phyloP scores from a whole-genome alignment of 345 rosid species.

The Fremontodendron californicum region DNA sequence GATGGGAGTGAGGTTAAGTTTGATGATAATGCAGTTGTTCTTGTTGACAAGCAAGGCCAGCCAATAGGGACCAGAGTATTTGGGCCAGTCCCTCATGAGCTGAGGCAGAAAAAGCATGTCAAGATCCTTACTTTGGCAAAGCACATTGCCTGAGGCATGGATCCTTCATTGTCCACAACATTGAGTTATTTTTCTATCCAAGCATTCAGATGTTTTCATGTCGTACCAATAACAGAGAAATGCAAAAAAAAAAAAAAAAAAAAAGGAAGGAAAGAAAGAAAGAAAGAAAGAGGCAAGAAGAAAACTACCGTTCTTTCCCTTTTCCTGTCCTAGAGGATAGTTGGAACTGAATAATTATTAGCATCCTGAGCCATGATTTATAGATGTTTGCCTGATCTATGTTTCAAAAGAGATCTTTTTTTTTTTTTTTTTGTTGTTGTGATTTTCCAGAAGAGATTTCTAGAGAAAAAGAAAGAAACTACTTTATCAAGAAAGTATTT shows the following conservation, averaged over 20 bases:
- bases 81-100: constrained; percentile 92
- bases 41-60: constrained; percentile 69
- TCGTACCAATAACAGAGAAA: neutral
- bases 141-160: constrained; percentile 65
- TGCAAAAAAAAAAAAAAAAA: neutral
- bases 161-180: neutral
- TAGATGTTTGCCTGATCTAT: neutral
- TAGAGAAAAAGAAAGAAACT: neutral
- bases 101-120: constrained; percentile 67
- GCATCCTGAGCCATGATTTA: neutral
- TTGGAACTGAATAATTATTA: neutral
- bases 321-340: neutral
- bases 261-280: no score
- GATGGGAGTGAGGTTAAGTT: constrained; percentile 91
- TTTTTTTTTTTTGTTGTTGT: no score
- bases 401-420: neutral
- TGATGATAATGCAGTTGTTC: constrained; percentile 85
- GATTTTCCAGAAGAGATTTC: neutral
- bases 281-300: neutral
- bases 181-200: neutral
- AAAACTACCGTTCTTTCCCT: neutral
- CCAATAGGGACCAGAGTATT: constrained; percentile 80
- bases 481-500: neutral
- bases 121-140: constrained; percentile 77
- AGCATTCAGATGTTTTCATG: neutral